Evolutionary conservation across 352 stramenopile species (phyloP).

Genomic region (Hyphochytrium catenoides): DNA sequence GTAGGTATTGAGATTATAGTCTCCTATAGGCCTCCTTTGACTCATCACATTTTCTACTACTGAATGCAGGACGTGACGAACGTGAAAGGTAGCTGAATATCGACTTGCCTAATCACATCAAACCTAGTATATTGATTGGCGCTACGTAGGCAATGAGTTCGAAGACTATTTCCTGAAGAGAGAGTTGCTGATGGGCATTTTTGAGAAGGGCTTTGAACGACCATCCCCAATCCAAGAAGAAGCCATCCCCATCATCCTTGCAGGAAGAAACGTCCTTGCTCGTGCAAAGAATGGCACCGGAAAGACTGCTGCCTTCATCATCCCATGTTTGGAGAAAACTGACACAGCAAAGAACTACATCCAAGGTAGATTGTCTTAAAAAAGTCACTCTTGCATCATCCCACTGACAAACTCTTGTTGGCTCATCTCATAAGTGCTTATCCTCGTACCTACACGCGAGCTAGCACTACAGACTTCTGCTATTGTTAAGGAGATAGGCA

Average conservation of each 20-base stretch:
- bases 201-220: conserved; percentile 98
- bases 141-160: conserved; percentile 75
- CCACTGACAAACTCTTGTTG: no score
- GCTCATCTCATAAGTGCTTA: conserved; percentile 52
- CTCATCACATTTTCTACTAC: neutral
- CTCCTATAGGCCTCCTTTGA: neutral
- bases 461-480: conserved; percentile 94
- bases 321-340: conserved; percentile 97
- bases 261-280: conserved; percentile 91
- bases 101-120: neutral
- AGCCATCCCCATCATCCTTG: conserved; percentile 94
- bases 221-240: conserved; percentile 97
- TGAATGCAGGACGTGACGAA: conserved; percentile 92
- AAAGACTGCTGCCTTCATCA: conserved; percentile 99
- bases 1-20: conserved; percentile 1
- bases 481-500: conserved; percentile 96
- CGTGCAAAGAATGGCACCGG: conserved; percentile 98
- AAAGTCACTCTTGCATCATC: no score
- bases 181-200: conserved; percentile 98
- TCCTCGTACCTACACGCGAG: conserved; percentile 95
- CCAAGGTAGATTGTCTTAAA: conserved; percentile 57
- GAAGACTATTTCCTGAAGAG: conserved; percentile 99
- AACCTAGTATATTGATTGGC: neutral
- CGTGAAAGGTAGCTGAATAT: conserved; percentile 55
- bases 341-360: conserved; percentile 86